Evolutionary conservation across 306 rosid genomes (phyloP).

Genomic region (Castanea sativa): DNA sequence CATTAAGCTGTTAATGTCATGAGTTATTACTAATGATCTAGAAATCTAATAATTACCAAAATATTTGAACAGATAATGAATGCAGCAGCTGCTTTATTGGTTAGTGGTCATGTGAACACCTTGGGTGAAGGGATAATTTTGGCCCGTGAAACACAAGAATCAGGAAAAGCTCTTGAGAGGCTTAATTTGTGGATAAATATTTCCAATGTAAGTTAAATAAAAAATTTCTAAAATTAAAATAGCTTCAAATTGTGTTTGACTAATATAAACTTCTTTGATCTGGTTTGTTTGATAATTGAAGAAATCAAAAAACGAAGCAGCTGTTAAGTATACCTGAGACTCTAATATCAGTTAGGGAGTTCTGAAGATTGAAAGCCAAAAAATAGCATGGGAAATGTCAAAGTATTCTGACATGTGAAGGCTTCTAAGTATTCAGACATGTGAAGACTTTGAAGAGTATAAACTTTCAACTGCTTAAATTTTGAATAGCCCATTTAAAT

Average conservation of each 20-base stretch:
- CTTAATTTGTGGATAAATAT: constrained; percentile 62
- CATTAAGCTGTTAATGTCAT: not conserved
- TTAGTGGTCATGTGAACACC: constrained; percentile 61
- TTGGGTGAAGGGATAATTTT: constrained; percentile 65
- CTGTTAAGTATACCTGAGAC: no score
- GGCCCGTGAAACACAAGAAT: constrained; percentile 71
- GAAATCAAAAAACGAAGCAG: constrained; percentile 29
- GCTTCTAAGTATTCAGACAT: no score
- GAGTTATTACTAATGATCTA: not conserved
- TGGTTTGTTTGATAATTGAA: constrained; percentile 25
- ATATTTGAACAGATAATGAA: constrained; percentile 57
- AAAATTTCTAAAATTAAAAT: not conserved
- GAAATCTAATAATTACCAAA: constrained; percentile 9
- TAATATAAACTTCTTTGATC: not conserved
- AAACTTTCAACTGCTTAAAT: no score
- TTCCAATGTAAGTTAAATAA: constrained; percentile 55
- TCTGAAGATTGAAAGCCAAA: no score
- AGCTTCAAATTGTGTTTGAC: constrained; percentile 5
- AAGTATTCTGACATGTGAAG: no score
- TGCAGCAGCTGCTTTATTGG: constrained; percentile 85
- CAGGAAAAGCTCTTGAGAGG: constrained; percentile 80
- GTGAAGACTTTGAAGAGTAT: no score
- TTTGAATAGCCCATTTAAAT: no score
- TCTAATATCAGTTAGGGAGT: no score
- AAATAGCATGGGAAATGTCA: no score